Evolutionary conservation across 1,284 basidiomycete species (phyloP).

Genomic region (Malassezia nana): DNA sequence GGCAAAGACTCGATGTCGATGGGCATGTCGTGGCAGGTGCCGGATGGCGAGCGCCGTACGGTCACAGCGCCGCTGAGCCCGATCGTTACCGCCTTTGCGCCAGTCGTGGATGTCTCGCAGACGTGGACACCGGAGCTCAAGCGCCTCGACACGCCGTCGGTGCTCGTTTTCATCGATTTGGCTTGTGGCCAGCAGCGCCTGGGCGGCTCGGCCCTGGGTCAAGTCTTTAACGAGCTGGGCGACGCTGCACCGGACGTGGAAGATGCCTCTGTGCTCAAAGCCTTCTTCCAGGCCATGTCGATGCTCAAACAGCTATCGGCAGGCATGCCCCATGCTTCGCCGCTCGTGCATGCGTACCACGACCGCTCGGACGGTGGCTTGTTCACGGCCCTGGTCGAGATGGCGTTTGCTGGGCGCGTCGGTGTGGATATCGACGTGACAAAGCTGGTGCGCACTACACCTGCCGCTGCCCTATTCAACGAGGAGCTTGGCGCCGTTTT

Average conservation of each 20-base stretch:
- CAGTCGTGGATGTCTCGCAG: constrained; percentile 64
- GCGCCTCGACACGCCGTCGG: constrained; percentile 55
- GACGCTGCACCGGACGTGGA: constrained; percentile 81
- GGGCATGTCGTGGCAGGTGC: constrained; percentile 79
- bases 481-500: constrained; percentile 91
- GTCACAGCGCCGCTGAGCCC: constrained; percentile 83
- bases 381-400: constrained; percentile 82
- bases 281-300: constrained; percentile 72
- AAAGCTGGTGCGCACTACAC: constrained; percentile 52
- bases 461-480: constrained; percentile 67
- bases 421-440: constrained; percentile 66
- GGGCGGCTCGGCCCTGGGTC: constrained; percentile 87
- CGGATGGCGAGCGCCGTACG: constrained; percentile 57
- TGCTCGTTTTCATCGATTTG: constrained; percentile 80
- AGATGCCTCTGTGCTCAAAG: constrained; percentile 62
- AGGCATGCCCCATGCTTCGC: constrained; percentile 52
- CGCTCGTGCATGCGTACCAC: constrained; percentile 81
- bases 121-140: constrained; percentile 88
- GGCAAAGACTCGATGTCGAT: constrained; percentile 99
- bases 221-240: constrained; percentile 88
- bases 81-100: constrained; percentile 88
- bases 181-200: constrained; percentile 72
- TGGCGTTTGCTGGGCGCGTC: constrained; percentile 82
- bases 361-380: constrained; percentile 95
- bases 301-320: constrained; percentile 54